phyloP scores from a whole-genome alignment of 192 early-diverging fungal species.

The Spinellus fusiger region DNA sequence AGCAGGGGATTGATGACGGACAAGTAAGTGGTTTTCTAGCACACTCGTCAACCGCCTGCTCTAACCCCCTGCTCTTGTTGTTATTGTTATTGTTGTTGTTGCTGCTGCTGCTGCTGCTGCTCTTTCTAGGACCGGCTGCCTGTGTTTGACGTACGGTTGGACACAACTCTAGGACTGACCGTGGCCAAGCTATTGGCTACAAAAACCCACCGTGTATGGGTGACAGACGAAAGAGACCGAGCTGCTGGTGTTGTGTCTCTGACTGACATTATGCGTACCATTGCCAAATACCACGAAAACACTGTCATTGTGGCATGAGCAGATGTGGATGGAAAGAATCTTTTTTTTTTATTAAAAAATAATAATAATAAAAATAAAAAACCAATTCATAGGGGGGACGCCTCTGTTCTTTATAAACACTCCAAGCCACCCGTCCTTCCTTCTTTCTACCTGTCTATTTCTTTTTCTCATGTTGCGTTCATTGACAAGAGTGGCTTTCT shows the following conservation, averaged over 20 bases:
- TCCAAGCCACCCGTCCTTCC: not conserved
- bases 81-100: not conserved
- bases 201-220: conserved; percentile 78
- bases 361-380: not conserved
- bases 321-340: conserved; percentile 1
- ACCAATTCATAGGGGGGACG: not conserved
- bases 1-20: conserved; percentile 64
- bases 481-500: no score
- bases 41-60: not conserved
- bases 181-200: conserved; percentile 78
- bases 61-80: not conserved
- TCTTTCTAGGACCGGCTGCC: conserved; percentile 51
- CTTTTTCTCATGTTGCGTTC: no score
- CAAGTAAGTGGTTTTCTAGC: conserved; percentile 32
- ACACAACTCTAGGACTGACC: conserved; percentile 63
- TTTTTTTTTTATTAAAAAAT: not conserved
- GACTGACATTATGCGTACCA: conserved; percentile 64
- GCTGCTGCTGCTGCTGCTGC: not conserved
- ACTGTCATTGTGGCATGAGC: not conserved
- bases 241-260: conserved; percentile 71
- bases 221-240: conserved; percentile 48
- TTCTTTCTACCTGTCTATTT: no score
- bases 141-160: conserved; percentile 69
- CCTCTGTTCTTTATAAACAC: not conserved
- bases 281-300: conserved; percentile 4